These are phyloP conservation scores for Trichoderma sp. DNA, from an alignment of 2,329 filamentous ascomycete genomes.

Conservation along the genomic window DNA sequence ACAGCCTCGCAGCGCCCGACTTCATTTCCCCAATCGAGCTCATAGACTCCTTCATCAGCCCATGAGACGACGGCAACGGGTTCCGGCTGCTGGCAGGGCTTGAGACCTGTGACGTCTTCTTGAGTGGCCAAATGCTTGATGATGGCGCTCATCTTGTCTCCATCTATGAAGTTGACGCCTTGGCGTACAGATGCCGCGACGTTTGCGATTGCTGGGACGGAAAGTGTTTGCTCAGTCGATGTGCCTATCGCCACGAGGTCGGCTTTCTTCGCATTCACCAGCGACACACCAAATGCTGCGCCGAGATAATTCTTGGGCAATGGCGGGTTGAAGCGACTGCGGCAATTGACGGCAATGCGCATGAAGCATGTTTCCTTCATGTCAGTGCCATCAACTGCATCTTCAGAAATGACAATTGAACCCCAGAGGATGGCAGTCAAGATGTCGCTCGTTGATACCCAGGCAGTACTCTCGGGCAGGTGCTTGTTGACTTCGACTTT, in stretches of 20 bases:
- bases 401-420: not conserved
- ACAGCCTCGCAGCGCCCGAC: constrained; percentile 7
- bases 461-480: constrained; percentile 1
- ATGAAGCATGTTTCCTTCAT: not conserved
- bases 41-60: constrained; percentile 18
- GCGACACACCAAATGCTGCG: constrained; percentile 10
- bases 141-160: constrained; percentile 4
- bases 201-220: not conserved
- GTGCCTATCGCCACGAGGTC: constrained; percentile 8
- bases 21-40: constrained; percentile 18
- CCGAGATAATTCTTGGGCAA: constrained; percentile 17
- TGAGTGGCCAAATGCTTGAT: not conserved
- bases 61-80: constrained; percentile 15
- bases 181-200: constrained; percentile 13
- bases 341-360: constrained; percentile 16
- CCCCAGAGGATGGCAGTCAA: constrained; percentile 20
- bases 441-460: constrained; percentile 21
- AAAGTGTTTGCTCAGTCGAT: not conserved
- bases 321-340: constrained; percentile 8
- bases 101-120: constrained; percentile 3
- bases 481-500: constrained; percentile 7
- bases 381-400: not conserved
- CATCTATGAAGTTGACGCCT: not conserved
- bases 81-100: constrained; percentile 6
- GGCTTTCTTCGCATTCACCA: constrained; percentile 11